phyloP scores from a whole-genome alignment of 352 stramenopile genomes.

The Phytopythium cucurbitacearum region DNA sequence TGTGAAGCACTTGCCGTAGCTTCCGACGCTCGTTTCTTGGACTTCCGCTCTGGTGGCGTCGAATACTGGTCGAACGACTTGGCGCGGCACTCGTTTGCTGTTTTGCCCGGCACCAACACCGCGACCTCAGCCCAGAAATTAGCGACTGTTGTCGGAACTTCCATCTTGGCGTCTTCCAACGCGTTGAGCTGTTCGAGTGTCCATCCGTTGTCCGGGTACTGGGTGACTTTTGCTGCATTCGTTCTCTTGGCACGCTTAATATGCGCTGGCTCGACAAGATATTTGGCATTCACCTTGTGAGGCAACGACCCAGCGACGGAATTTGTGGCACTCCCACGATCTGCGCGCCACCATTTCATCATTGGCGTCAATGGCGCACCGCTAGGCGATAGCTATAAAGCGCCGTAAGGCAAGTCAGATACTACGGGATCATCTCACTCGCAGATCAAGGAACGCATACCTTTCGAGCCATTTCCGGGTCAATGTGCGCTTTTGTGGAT shows the following conservation, averaged over 20 bases:
- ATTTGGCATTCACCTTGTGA: no score
- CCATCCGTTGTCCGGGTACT: slow-evolving; percentile 34
- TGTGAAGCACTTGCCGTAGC: not conserved
- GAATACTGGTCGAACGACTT: slow-evolving; percentile 58
- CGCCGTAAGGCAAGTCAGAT: not conserved
- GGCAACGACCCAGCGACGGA: not conserved
- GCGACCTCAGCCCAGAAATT: slow-evolving; percentile 68
- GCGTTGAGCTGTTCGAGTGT: slow-evolving; percentile 41
- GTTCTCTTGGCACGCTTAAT: slow-evolving; percentile 11
- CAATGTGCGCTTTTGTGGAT: no score
- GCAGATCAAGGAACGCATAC: no score
- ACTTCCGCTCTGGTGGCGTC: slow-evolving; percentile 28
- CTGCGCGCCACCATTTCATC: slow-evolving; percentile 52
- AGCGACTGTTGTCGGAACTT: slow-evolving; percentile 51
- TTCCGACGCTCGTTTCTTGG: slow-evolving; percentile 15
- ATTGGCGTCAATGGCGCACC: slow-evolving; percentile 20
- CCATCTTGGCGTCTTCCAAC: slow-evolving; percentile 47
- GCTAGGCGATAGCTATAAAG: slow-evolving; percentile 15
- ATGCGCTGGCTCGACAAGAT: no score
- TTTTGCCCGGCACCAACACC: slow-evolving; percentile 52
- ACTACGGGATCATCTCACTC: no score
- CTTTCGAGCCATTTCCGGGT: no score
- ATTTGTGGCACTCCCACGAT: slow-evolving; percentile 7
- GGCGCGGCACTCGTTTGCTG: slow-evolving; percentile 46
- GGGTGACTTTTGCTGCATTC: slow-evolving; percentile 15